A percentile compares a stretch with the other conserved stretches of the same genome.
Conservation (phyloP, 1,284 basidiomycete genomes). For the Cryptococcus sp. region DNA sequence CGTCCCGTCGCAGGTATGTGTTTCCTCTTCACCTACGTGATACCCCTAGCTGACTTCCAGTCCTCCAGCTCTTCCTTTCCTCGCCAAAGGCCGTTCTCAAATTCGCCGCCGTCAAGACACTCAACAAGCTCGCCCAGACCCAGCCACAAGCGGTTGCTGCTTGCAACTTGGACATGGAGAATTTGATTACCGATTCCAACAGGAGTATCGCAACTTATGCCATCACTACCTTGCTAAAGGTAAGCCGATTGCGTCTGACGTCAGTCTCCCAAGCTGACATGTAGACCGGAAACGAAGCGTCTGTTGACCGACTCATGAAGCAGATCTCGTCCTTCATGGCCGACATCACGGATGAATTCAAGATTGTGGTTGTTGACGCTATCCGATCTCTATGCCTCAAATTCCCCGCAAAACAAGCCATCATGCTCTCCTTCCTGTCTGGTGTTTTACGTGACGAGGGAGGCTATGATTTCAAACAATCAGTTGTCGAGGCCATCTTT, state of each 20-base stretch:
- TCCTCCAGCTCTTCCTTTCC: slow-evolving; percentile 87
- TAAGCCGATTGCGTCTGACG: slow-evolving; percentile 34
- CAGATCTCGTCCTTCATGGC: slow-evolving; percentile 99
- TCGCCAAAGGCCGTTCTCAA: slow-evolving; percentile 92
- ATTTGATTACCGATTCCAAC: slow-evolving; percentile 93
- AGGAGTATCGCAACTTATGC: slow-evolving; percentile 97
- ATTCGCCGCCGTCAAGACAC: slow-evolving; percentile 94
- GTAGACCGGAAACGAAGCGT: slow-evolving; percentile 95
- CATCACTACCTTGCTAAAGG: slow-evolving; percentile 96
- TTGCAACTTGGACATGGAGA: slow-evolving; percentile 97
- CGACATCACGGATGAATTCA: slow-evolving; percentile 99
- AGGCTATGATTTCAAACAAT: slow-evolving; percentile 98
- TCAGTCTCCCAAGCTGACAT: slow-evolving; percentile 33
- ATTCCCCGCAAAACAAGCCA: slow-evolving; percentile 93
- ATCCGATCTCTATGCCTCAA: slow-evolving; percentile 98
- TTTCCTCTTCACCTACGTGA: background rate
- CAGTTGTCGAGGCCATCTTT: slow-evolving; percentile 98
- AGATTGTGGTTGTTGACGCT: slow-evolving; percentile 98
- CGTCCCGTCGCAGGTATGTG: slow-evolving; percentile 77
- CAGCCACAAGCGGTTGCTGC: slow-evolving; percentile 81
- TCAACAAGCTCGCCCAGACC: slow-evolving; percentile 78
- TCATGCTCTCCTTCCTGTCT: slow-evolving; percentile 91
- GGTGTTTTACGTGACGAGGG: slow-evolving; percentile 94
- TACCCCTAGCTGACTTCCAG: slow-evolving; percentile 47
- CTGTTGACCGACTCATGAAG: slow-evolving; percentile 98